Evolutionary conservation across 371 early-diverging fungal genomes (phyloP).

Genomic region (Dichotomocladium elegans): DNA sequence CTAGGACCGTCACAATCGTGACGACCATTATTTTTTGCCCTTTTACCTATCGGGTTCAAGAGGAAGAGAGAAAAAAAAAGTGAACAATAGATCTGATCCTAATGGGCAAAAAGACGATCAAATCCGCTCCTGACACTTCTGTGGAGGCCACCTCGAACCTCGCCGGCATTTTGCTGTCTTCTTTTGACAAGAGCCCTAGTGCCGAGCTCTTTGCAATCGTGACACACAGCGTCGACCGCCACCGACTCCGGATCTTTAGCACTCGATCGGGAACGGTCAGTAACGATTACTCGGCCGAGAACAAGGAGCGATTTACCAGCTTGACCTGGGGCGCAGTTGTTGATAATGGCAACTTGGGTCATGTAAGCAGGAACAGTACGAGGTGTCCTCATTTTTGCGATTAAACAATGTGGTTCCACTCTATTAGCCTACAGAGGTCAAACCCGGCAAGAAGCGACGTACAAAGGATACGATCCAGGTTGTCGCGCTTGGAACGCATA

Average conservation of each 20-base stretch:
- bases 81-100: too few species aligned
- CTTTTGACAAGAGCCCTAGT: conserved; percentile 49
- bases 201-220: conserved; percentile 68
- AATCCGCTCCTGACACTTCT: conserved; percentile 13
- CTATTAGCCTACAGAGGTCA: conserved; percentile 11
- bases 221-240: conserved; percentile 66
- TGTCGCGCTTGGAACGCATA: conserved; percentile 63
- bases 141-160: conserved; percentile 5
- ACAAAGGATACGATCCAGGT: conserved; percentile 36
- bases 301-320: conserved; percentile 59
- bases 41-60: too few species aligned
- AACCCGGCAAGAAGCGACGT: conserved; percentile 51
- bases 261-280: conserved; percentile 63
- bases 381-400: not conserved
- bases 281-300: conserved; percentile 55
- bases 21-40: too few species aligned
- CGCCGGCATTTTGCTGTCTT: conserved; percentile 45
- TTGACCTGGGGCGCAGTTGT: conserved; percentile 59
- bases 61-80: too few species aligned
- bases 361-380: conserved; percentile 22
- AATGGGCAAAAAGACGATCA: conserved; percentile 10
- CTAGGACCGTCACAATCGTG: too few species aligned
- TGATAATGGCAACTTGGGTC: conserved; percentile 37
- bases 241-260: conserved; percentile 69
- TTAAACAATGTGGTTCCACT: not conserved